phyloP scores from a whole-genome alignment of 257 asterid species.

The Scutellaria barbata region DNA sequence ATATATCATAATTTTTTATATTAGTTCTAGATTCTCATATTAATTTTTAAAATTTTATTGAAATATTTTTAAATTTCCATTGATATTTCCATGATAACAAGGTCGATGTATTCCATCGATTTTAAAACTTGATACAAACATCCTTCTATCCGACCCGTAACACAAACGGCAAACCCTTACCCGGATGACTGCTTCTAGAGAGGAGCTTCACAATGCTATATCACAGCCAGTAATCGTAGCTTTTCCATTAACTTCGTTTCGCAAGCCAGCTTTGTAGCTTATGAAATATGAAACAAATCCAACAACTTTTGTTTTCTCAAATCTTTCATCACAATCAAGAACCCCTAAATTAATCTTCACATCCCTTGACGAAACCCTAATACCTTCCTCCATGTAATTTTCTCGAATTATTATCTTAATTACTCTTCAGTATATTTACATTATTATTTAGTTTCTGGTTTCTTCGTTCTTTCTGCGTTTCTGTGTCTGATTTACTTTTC shows the following conservation, averaged over 20 bases:
- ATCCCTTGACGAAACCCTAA: conserved; percentile 32
- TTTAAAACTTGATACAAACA: background rate
- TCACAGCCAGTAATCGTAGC: conserved; percentile 27
- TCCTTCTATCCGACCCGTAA: background rate
- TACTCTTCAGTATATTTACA: conserved; percentile 3
- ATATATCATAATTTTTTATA: too few relatives aligned
- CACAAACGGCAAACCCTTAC: background rate
- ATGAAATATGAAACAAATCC: conserved; percentile 18
- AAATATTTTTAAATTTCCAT: too few relatives aligned
- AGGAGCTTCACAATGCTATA: conserved; percentile 8
- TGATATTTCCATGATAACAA: too few relatives aligned
- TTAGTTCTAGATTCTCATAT: too few relatives aligned
- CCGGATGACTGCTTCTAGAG: background rate
- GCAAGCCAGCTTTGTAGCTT: conserved; percentile 23
- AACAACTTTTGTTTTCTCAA: background rate
- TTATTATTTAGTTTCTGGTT: conserved; percentile 2
- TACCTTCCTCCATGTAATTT: conserved; percentile 34
- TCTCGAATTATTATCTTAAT: conserved; percentile 16
- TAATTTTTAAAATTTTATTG: too few relatives aligned
- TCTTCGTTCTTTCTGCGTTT: background rate
- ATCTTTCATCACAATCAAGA: conserved; percentile 10
- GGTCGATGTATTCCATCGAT: too few relatives aligned
- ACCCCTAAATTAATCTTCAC: conserved; percentile 26
- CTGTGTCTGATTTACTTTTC: background rate
- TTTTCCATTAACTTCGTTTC: conserved; percentile 11